Percentiles rank a stretch among this genome's conserved stretches.
These are phyloP conservation scores for Penicillium glabrum DNA, from an alignment of 2,329 filamentous ascomycete genomes.

Conservation along the genomic window DNA sequence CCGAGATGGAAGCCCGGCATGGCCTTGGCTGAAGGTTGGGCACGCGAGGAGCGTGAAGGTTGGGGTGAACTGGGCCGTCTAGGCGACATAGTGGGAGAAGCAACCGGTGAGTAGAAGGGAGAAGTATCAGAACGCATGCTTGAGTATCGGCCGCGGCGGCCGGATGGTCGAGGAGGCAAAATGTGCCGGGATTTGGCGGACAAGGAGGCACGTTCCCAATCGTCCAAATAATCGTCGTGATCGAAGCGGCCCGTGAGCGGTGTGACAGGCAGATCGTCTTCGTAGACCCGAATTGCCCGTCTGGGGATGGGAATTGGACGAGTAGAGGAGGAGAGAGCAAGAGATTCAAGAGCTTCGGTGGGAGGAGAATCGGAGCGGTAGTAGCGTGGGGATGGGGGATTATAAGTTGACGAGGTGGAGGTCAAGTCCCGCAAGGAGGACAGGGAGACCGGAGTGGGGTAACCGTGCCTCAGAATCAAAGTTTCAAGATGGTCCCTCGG, in stretches of 20 bases:
- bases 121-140: conserved; percentile 37
- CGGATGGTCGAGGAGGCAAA: conserved; percentile 6
- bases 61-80: conserved; percentile 37
- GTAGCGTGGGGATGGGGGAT: conserved; percentile 29
- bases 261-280: conserved; percentile 37
- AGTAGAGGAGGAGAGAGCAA: conserved; percentile 31
- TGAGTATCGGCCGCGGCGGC: conserved; percentile 17
- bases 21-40: conserved; percentile 36
- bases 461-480: conserved; percentile 39
- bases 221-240: conserved; percentile 33
- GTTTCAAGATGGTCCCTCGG: conserved; percentile 38
- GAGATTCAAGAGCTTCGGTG: conserved; percentile 26
- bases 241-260: conserved; percentile 41
- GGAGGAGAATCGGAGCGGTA: conserved; percentile 20
- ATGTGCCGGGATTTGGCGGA: conserved; percentile 18
- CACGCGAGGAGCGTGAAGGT: conserved; percentile 28
- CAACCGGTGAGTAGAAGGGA: conserved; percentile 31
- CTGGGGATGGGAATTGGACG: conserved; percentile 38
- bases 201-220: conserved; percentile 29
- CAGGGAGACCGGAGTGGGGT: conserved; percentile 39
- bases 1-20: conserved; percentile 39
- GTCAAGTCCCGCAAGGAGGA: conserved; percentile 40
- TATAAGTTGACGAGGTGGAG: conserved; percentile 38
- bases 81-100: conserved; percentile 35
- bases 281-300: conserved; percentile 23